Conservation (phyloP, 176 grass and related monocot genomes). For the Lolium multiflorum region DNA sequence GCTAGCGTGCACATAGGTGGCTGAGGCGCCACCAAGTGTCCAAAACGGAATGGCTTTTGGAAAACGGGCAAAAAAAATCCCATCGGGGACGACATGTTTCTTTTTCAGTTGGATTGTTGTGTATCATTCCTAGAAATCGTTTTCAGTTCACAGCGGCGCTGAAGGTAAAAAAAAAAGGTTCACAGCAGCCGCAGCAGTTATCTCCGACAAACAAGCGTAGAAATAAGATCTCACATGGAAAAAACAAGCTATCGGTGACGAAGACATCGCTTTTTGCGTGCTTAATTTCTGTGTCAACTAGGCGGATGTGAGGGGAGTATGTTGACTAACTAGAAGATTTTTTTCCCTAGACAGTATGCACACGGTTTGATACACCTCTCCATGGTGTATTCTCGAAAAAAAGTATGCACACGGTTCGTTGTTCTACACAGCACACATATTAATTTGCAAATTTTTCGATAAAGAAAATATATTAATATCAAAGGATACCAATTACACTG, state of each 20-base stretch:
- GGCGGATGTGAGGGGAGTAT: neutral
- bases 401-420: neutral
- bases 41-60: slow-evolving; percentile 2
- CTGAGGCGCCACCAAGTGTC: slow-evolving; percentile 1
- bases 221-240: neutral
- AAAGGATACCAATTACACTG: no score
- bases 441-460: no score
- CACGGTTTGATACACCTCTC: no score
- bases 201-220: neutral
- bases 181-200: neutral
- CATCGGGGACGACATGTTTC: neutral
- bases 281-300: neutral
- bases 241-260: neutral
- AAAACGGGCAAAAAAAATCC: slow-evolving; percentile 28
- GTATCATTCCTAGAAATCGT: neutral
- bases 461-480: no score
- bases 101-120: slow-evolving; percentile 13
- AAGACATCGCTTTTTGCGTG: neutral
- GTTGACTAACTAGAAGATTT: neutral
- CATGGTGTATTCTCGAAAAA: no score
- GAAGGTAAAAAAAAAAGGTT: no score
- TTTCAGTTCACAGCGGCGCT: slow-evolving; percentile 33
- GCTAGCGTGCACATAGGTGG: neutral
- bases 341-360: neutral
- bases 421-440: neutral